Base-by-base conservation (phyloP, 495 filamentous ascomycete species). In the Penicillium coffeae region DNA sequence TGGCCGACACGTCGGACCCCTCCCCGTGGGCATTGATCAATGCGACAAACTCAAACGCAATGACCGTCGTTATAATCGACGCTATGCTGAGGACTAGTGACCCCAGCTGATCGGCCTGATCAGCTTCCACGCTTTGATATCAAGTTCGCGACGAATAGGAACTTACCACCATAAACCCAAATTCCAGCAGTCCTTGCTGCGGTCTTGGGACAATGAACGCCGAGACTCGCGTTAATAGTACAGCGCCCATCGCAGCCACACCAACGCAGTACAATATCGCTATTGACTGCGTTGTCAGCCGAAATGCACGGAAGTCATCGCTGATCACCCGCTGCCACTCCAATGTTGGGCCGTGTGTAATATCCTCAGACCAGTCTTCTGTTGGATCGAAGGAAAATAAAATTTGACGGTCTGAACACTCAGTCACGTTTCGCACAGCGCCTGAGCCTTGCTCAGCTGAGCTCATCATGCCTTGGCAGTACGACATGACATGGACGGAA, bases 191-290 rank as follows among this genome's bases (percentile, higher is more conserved):
- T 7, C 59, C 54, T 39, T 60, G 54, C 47, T 50, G 50, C 21
- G 30, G 8, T n/a, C 43, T 50, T 15, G 47, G 50, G 8, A 44
- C 21, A 2, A 60, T 25, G 13, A 49, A 12, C 15, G 48, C 49
- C 40, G 51, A 55, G 13, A 53, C 34, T 25, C 56, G 52, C 2
- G 66, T 56, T 3, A 90, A 35, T 34, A 89, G 63, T 4, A 75
- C 67, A 8, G 84, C 52, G 9, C 79, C 82, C 16, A 79, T 71
- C 13, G 84, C 68, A 3, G 67, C 80, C 30, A 81, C 74, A 2
- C 75, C 83, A 8, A 89, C 71, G 50, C 75, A 77, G 58, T 88
- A 88, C 43, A 90, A 64, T 25, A 87, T 70, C 45, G 84, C 84
- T 51, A 81, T 73, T 0, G 78, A 79, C 19, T 78, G 74, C 34